A percentile compares a stretch with the other conserved stretches of the same genome.
phyloP scores from a whole-genome alignment of 768 basidiomycete species.

The Trametes coccinea region DNA sequence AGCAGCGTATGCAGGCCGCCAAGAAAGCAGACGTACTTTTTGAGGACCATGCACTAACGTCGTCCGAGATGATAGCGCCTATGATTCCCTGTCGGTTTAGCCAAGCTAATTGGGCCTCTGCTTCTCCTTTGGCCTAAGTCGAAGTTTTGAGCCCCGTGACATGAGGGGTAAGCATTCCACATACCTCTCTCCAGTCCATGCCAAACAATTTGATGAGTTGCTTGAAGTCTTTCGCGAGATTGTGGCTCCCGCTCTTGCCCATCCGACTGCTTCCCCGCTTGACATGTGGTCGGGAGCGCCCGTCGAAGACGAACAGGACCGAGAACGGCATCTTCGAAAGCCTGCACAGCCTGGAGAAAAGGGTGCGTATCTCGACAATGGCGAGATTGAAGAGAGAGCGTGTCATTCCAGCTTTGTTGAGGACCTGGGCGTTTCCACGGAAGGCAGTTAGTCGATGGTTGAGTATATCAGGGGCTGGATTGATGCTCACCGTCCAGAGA shows the following conservation, averaged over 20 bases:
- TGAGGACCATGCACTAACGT: slow-evolving; percentile 41
- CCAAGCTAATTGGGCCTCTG: slow-evolving; percentile 49
- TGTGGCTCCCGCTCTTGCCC: slow-evolving; percentile 30
- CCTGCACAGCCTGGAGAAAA: slow-evolving; percentile 22
- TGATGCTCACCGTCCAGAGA: no score
- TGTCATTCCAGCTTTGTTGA: slow-evolving; percentile 40
- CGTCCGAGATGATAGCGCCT: slow-evolving; percentile 50
- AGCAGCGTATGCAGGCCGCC: background rate
- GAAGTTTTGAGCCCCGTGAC: no score
- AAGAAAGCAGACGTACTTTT: slow-evolving; percentile 37
- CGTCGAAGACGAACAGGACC: slow-evolving; percentile 51
- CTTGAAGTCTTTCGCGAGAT: slow-evolving; percentile 24
- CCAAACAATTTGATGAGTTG: slow-evolving; percentile 29
- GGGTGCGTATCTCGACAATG: no score
- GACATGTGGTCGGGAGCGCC: slow-evolving; percentile 40
- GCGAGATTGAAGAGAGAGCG: slow-evolving; percentile 40
- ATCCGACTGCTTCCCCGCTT: slow-evolving; percentile 41
- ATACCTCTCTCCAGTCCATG: slow-evolving; percentile 32
- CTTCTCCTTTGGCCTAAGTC: slow-evolving; percentile 47
- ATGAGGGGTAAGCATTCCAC: background rate
- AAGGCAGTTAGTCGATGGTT: no score
- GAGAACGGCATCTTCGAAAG: slow-evolving; percentile 41
- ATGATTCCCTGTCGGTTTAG: slow-evolving; percentile 42
- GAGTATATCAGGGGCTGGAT: no score
- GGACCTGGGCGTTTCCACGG: slow-evolving; percentile 31